These are phyloP conservation scores for Castanea crenata DNA, from an alignment of 306 rosid genomes.

Conservation along the genomic window DNA sequence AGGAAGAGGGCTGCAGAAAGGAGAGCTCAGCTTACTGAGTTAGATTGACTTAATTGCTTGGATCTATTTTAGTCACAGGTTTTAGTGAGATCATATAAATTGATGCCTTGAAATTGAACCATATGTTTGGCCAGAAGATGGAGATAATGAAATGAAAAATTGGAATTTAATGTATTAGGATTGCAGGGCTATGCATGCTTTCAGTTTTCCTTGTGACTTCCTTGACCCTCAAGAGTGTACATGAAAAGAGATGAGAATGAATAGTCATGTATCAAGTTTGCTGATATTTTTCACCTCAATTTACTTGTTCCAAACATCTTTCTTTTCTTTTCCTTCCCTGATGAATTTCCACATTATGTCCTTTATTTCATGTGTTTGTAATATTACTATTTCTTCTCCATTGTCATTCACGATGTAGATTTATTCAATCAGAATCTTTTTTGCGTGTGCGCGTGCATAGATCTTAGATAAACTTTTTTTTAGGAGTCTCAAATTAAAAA, in stretches of 20 bases:
- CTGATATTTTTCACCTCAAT: background rate
- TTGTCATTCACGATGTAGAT: background rate
- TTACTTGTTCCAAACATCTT: background rate
- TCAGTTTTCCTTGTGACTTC: background rate
- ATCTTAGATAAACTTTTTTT: too few relatives aligned
- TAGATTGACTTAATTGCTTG: constrained; percentile 48
- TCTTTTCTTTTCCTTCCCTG: background rate
- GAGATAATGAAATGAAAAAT: background rate
- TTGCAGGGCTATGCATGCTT: background rate
- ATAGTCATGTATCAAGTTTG: background rate
- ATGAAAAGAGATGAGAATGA: background rate
- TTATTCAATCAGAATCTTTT: background rate
- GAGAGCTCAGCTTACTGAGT: constrained; percentile 80
- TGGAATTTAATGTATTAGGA: background rate
- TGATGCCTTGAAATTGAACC: background rate
- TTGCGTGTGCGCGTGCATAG: too few relatives aligned
- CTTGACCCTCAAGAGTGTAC: background rate
- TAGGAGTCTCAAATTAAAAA: too few relatives aligned
- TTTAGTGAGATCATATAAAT: background rate
- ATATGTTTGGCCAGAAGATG: background rate
- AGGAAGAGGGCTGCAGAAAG: constrained; percentile 77
- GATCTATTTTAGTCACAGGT: background rate
- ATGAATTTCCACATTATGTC: background rate
- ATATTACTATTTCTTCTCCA: background rate
- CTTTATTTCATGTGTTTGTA: background rate